Evolutionary conservation across 2,329 filamentous ascomycete genomes (phyloP).

Genomic region (Colletotrichum tamarilloi): DNA sequence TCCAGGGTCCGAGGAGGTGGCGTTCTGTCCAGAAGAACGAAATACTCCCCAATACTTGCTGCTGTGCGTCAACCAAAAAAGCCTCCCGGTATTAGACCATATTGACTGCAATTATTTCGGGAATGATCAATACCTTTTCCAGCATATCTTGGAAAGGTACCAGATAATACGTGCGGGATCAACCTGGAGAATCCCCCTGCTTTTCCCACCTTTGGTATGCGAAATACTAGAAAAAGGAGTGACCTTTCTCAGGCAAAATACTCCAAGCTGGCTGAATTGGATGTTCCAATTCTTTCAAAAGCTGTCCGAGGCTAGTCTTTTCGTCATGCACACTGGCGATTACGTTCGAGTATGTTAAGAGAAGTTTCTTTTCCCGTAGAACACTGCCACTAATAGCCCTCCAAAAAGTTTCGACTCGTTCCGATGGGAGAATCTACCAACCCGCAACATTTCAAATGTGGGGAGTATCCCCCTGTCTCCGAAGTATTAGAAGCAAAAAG

Average conservation of each 20-base stretch:
- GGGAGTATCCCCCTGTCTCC: background rate
- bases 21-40: background rate
- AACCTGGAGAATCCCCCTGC: background rate
- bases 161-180: background rate
- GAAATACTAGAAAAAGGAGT: background rate
- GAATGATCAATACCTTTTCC: constrained; percentile 16
- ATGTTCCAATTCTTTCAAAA: background rate
- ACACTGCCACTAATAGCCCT: background rate
- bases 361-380: background rate
- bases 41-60: background rate
- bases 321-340: constrained; percentile 7
- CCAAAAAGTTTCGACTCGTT: constrained; percentile 14
- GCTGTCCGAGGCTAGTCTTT: background rate
- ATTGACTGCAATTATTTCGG: background rate
- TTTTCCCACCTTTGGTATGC: background rate
- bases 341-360: background rate
- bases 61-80: constrained; percentile 10
- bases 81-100: background rate
- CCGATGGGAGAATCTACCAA: background rate
- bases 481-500: background rate
- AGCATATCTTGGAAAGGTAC: background rate
- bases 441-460: background rate
- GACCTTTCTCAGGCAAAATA: background rate
- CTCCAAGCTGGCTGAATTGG: background rate
- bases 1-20: background rate